These are phyloP conservation scores for Boletus sp. DNA, from an alignment of 1,284 basidiomycete species.

Conservation along the genomic window DNA sequence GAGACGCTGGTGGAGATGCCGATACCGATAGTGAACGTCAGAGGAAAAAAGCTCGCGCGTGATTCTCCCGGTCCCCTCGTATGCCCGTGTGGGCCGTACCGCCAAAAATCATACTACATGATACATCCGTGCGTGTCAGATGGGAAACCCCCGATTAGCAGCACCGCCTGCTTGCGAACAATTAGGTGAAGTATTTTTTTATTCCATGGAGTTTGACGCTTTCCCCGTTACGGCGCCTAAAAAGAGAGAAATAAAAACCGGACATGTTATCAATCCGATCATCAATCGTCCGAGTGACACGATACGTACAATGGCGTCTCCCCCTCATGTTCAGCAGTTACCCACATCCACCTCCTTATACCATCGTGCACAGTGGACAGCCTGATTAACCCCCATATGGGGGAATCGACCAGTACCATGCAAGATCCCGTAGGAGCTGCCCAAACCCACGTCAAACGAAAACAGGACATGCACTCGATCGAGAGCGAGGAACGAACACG, in stretches of 20 bases:
- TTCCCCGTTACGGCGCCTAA: constrained; percentile 54
- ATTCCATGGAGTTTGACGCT: neutral
- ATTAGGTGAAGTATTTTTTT: neutral
- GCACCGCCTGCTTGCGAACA: neutral
- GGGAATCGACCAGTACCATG: neutral
- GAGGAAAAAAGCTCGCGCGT: constrained; percentile 19
- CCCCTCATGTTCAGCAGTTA: constrained; percentile 52
- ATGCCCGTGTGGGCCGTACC: neutral
- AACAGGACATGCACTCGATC: constrained; percentile 62
- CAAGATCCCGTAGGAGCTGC: constrained; percentile 1
- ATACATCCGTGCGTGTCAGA: constrained; percentile 7
- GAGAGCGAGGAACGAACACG: constrained; percentile 42
- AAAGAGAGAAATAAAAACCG: neutral
- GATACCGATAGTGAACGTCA: neutral
- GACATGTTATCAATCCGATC: constrained; percentile 7
- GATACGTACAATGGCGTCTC: constrained; percentile 16
- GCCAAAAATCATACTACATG: neutral
- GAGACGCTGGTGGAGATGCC: constrained; percentile 1
- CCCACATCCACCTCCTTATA: constrained; percentile 69
- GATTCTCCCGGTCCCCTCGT: constrained; percentile 2
- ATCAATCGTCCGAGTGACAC: constrained; percentile 41
- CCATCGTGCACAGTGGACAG: constrained; percentile 69
- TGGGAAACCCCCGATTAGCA: neutral
- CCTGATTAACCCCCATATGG: constrained; percentile 56
- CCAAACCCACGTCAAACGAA: constrained; percentile 63